These are phyloP conservation scores for Porogramme epimiltina DNA, from an alignment of 1,284 basidiomycete species.

Conservation along the genomic window DNA sequence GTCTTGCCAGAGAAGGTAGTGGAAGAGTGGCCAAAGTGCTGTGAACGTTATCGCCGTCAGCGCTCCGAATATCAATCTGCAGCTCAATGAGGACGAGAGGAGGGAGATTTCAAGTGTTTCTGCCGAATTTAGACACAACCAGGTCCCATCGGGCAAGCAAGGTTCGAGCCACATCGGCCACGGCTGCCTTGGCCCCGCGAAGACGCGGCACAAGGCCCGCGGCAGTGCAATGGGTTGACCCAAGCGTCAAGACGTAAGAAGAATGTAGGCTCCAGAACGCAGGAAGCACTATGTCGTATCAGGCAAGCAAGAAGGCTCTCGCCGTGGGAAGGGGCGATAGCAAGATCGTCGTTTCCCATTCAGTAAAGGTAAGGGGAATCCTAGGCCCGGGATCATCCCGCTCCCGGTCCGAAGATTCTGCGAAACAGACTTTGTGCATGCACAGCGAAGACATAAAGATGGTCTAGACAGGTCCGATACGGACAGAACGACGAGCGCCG, in stretches of 20 bases:
- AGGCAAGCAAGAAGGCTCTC: too few species aligned
- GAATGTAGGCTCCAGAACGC: conserved; percentile 13
- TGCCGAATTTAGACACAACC: too few species aligned
- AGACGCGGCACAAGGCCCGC: too few species aligned
- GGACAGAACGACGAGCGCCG: conserved; percentile 7
- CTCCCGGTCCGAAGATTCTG: conserved; percentile 13
- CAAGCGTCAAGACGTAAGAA: conserved; percentile 4
- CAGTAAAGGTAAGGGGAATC: conserved; percentile 3
- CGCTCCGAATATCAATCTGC: too few species aligned
- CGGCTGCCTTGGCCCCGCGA: too few species aligned
- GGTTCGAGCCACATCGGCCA: too few species aligned
- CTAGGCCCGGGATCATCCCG: conserved; percentile 10
- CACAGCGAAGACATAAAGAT: background rate
- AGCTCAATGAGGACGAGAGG: too few species aligned
- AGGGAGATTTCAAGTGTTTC: too few species aligned
- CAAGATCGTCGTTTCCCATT: conserved; percentile 7
- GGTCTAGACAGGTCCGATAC: conserved; percentile 6
- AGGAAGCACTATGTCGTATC: too few species aligned
- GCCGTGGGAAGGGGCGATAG: background rate
- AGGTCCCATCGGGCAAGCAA: too few species aligned
- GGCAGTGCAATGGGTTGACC: too few species aligned
- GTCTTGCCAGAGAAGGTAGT: conserved; percentile 98
- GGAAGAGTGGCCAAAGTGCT: conserved; percentile 98
- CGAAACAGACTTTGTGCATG: background rate
- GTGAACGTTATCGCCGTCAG: conserved; percentile 10